These are phyloP conservation scores for Dactylorhiza incarnata DNA, from an alignment of 106 monocot species.

Conservation along the genomic window DNA sequence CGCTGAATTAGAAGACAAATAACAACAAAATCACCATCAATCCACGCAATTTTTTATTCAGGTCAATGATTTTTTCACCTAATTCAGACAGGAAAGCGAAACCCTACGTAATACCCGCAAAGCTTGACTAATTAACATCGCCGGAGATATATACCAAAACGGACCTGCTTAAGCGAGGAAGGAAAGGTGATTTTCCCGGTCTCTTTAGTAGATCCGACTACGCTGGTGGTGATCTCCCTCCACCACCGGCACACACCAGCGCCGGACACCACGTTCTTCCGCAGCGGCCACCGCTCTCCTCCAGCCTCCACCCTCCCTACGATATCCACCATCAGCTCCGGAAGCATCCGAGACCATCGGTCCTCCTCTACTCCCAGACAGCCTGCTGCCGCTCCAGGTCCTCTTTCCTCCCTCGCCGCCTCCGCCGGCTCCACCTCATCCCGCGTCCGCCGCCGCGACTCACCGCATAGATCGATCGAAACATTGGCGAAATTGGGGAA, in stretches of 20 bases:
- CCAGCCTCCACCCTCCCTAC: conserved; percentile 47
- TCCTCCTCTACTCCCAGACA: conserved; percentile 17
- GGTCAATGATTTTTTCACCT: neutral
- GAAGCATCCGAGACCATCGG: conserved; percentile 62
- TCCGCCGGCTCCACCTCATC: neutral
- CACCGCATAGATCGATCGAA: conserved; percentile 4
- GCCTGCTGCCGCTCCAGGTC: neutral
- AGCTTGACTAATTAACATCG: neutral
- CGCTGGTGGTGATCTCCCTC: conserved; percentile 37
- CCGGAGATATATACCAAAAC: neutral
- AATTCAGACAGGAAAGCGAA: neutral
- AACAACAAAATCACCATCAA: neutral
- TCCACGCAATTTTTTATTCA: neutral
- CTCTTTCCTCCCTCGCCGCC: neutral
- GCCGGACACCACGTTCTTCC: conserved; percentile 64
- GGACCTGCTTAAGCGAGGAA: conserved; percentile 75
- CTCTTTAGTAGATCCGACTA: conserved; percentile 32
- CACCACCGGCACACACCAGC: conserved; percentile 77
- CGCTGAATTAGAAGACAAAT: neutral
- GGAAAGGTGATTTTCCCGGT: conserved; percentile 69
- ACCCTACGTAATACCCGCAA: neutral
- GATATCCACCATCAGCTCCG: conserved; percentile 64
- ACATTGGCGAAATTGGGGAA: neutral
- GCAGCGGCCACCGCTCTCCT: conserved; percentile 61
- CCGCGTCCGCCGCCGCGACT: neutral